phyloP scores from a whole-genome alignment of 2,329 filamentous ascomycete genomes.

The Amylocarpus encephaloides region DNA sequence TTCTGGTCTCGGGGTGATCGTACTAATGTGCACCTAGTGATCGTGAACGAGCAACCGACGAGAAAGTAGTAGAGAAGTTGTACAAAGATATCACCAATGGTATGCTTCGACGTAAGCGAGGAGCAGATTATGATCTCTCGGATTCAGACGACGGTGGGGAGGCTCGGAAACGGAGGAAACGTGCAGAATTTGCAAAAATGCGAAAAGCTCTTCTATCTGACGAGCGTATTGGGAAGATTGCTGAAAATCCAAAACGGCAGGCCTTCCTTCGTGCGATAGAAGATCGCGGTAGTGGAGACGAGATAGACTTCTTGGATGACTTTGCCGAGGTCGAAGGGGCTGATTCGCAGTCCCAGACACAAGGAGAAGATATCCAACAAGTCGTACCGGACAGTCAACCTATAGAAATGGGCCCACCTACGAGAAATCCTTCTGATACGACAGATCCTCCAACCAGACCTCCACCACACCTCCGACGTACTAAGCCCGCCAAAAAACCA shows the following conservation, averaged over 20 bases:
- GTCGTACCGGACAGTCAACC: conserved; percentile 48
- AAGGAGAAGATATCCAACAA: conserved; percentile 27
- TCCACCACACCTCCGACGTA: conserved; percentile 56
- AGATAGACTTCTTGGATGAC: conserved; percentile 66
- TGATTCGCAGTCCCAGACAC: conserved; percentile 36
- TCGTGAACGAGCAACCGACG: conserved; percentile 71
- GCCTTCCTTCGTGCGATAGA: conserved; percentile 90
- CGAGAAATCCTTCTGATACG: conserved; percentile 36
- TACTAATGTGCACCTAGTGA: conserved; percentile 46
- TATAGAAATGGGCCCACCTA: conserved; percentile 28
- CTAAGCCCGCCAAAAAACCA: conserved; percentile 57
- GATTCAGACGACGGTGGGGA: conserved; percentile 88
- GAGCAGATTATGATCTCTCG: conserved; percentile 74
- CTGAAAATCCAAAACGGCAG: conserved; percentile 78
- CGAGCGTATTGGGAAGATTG: conserved; percentile 85
- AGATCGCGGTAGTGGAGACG: conserved; percentile 69
- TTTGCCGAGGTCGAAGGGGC: conserved; percentile 35
- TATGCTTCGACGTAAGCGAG: conserved; percentile 74
- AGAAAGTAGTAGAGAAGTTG: conserved; percentile 83
- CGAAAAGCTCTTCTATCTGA: conserved; percentile 81
- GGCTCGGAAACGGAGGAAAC: conserved; percentile 71
- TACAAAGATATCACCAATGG: conserved; percentile 91
- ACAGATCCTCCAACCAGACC: conserved; percentile 44
- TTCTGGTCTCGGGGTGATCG: too few species aligned
- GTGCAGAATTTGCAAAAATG: conserved; percentile 85